Conservation (phyloP, 2,329 filamentous ascomycete genomes). For the Hypoxylon rubiginosum region DNA sequence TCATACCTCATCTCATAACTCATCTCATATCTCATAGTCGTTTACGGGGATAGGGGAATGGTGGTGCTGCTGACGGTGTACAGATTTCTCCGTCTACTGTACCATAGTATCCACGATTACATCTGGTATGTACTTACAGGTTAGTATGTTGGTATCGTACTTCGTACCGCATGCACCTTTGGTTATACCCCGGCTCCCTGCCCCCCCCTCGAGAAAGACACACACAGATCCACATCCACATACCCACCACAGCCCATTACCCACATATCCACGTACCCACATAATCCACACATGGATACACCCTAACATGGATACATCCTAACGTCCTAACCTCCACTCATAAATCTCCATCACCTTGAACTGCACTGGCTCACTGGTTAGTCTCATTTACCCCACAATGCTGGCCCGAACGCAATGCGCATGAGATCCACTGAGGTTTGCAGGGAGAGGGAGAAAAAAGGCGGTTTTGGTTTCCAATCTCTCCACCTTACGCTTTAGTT, state of each 20-base stretch:
- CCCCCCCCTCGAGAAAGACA: neutral
- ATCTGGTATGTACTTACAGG: conserved; percentile 4
- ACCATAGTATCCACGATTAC: conserved; percentile 2
- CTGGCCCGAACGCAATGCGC: conserved; percentile 36
- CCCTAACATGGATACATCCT: neutral
- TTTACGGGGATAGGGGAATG: conserved; percentile 5
- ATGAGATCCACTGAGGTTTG: conserved; percentile 32
- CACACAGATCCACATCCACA: neutral
- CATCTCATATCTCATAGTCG: neutral
- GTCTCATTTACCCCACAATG: conserved; percentile 41
- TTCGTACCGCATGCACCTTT: neutral
- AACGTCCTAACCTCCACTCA: neutral
- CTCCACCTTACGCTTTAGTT: conserved; percentile 21
- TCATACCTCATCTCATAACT: neutral
- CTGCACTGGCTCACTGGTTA: conserved; percentile 23
- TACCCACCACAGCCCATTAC: too few species aligned
- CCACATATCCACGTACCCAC: too few species aligned
- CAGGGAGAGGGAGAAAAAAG: conserved; percentile 14
- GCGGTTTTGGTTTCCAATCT: conserved; percentile 36
- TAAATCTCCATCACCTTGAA: conserved; percentile 34
- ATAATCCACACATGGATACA: neutral
- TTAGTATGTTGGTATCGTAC: neutral
- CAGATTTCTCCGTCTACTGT: conserved; percentile 14
- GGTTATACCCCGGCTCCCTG: neutral
- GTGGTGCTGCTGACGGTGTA: conserved; percentile 12